Percentiles rank a stretch among this genome's conserved stretches.
Conservation (phyloP, 129 eudicot genomes). For the Oenanthe sinensis region DNA sequence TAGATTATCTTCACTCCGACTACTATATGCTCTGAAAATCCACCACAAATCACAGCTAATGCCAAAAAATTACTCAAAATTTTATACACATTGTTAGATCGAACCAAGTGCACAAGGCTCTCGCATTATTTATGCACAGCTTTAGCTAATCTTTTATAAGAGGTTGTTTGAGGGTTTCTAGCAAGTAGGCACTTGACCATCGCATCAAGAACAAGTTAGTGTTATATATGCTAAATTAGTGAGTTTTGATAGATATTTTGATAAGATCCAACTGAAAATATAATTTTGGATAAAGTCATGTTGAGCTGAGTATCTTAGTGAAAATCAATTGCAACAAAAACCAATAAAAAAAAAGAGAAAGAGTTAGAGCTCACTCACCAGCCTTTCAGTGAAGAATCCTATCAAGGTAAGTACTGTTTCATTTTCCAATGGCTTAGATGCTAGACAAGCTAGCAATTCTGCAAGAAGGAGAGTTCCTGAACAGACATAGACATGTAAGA, state of each 20-base stretch:
- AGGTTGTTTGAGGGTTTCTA: not conserved
- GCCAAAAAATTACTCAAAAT: not conserved
- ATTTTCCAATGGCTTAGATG: slow-evolving; percentile 46
- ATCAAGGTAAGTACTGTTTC: slow-evolving; percentile 52
- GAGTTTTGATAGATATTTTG: not conserved
- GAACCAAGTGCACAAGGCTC: not conserved
- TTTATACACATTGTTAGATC: not conserved
- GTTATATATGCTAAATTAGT: not conserved
- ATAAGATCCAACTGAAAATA: not conserved
- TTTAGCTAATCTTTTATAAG: not conserved
- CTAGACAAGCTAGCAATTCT: slow-evolving; percentile 46
- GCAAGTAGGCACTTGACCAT: no score
- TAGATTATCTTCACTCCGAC: no score
- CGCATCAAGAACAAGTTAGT: not conserved
- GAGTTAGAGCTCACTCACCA: slow-evolving; percentile 45
- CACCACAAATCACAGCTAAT: not conserved
- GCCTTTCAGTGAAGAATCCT: slow-evolving; percentile 72
- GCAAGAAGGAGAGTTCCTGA: slow-evolving; percentile 86
- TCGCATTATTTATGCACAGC: not conserved
- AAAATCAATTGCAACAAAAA: not conserved
- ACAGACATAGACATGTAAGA: slow-evolving; percentile 1
- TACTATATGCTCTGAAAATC: no score
- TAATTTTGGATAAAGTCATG: not conserved
- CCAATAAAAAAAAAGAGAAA: not conserved
- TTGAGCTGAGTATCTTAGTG: not conserved